Base-by-base conservation (phyloP, 1,284 basidiomycete genomes). In the Fomitopsis schrenkii region DNA sequence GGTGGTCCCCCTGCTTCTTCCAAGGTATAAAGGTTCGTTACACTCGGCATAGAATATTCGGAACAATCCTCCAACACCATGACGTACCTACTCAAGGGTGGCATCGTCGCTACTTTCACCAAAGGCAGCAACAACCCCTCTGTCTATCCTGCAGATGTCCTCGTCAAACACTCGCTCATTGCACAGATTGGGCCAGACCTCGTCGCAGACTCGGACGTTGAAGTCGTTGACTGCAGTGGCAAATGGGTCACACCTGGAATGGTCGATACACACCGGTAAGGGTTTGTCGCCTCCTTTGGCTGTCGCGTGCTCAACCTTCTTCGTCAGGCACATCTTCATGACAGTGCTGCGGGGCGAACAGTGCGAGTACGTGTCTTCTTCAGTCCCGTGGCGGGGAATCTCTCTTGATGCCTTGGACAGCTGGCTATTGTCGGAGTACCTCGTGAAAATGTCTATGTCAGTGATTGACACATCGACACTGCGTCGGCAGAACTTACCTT, bases 171-270 rank as follows among this genome's bases (percentile, higher is more conserved):
- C 14, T 63, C 58, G 14, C 67, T 62, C 46, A 74, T 74, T 59
- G 65, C 64, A 14, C 55, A 64, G 50, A 67, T 74, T 46, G 72
- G 58, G 15, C 59, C 65, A 55, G 55, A 67, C 55, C 70, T 74
- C 33, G 36, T 54, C 7, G 66, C 64, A 5, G 65, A 26, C 19
- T n/a, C 66, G 5, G 65, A 64, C 28, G 66, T 69, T 7, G 64
- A 72, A 44, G 66, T 73, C 33, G 64, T 74, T 55, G 66, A 73
- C 61, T 72, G 71, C 60, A 53, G 58, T n/a, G 65, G 67, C 58
- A 73, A 72, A 64, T 74, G 73, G 73, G 68, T 73, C 14, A 68
- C 71, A 0, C 73, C 73, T 17, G 73, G 73, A 1, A 69, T 72
- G 56, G 65, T 74, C 35, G 73, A 74, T 58, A 74, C 72, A 1